These are phyloP conservation scores for Verticillium tricorpus DNA, from an alignment of 2,329 filamentous ascomycete species.

Conservation along the genomic window DNA sequence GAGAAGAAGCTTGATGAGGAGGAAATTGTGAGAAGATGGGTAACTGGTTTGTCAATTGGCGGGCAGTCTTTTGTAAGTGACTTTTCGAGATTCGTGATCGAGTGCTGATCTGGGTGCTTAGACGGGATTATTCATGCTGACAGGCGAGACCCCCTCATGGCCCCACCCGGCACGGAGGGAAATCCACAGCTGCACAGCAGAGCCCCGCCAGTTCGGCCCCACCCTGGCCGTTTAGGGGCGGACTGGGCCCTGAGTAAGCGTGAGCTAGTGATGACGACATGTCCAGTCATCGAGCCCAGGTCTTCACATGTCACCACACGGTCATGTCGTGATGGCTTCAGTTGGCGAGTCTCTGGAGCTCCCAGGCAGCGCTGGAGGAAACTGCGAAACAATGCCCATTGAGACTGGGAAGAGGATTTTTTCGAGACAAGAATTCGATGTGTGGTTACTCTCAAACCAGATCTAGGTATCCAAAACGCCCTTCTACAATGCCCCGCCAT, in stretches of 20 bases:
- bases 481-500: neutral
- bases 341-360: neutral
- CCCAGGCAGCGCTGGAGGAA: too few relatives aligned
- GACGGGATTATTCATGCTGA: slow-evolving; percentile 15
- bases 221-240: neutral
- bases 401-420: too few relatives aligned
- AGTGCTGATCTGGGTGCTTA: neutral
- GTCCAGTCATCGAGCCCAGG: neutral
- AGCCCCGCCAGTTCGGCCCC: neutral
- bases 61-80: neutral
- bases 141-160: neutral
- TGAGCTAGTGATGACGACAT: neutral
- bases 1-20: slow-evolving; percentile 8
- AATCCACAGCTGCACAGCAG: neutral
- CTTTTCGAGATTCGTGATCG: neutral
- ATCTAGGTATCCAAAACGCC: neutral
- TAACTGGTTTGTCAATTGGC: neutral
- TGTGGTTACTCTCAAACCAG: neutral
- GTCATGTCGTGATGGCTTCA: neutral
- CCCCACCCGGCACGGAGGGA: neutral
- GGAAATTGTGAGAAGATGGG: neutral
- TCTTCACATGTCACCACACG: neutral
- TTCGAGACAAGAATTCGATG: too few relatives aligned
- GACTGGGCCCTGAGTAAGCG: neutral
- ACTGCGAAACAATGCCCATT: too few relatives aligned